Evolutionary conservation across 108 stramenopile species (phyloP), one percentile per base, ranked within the genome.

Genomic region (Cyclotella cryptica): DNA sequence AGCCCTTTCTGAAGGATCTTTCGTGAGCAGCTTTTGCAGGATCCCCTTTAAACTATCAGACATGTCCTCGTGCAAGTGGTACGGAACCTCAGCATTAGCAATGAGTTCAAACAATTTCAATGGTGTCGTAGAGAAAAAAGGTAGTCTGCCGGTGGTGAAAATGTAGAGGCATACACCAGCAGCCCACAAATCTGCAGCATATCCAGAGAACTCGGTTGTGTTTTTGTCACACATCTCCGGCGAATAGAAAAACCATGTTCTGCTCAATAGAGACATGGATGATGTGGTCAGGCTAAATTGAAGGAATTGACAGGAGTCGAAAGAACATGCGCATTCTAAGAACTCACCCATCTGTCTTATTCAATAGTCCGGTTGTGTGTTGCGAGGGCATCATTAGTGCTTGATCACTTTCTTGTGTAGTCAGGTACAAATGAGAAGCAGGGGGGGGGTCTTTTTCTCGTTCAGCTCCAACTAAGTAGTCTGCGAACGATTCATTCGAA

Each of bases 141-240:
- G 96, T 18, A 97, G 57, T 46, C 57, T 69, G 11, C 93, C 94
- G 1, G 95, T 91, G 0, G 90, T 88, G 73, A 97, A 97, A 65
- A 97, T 94, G 59, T 87, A 93, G 17, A 96, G 78, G 61, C 94
- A 96, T 28, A 97, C 78, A 27, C 96, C 96, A 10, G 93, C 94
- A 5, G 96, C 94, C 96, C 96, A 97, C 40, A 95, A 72, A 49
- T 97, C 96, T n/a, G 92, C 90, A 12, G 92, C 87, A 75, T 92
- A 96, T 0, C 89, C 93, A 29, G 95, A 96, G 80, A 94, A 96
- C 0, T 73, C 77, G 14, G 69, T 47, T 14, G 74, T 79, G 27
- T 83, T 60, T 15, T 51, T 17, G 44, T 51, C 57, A 62, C 90
- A 89, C 94, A 97, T 97, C 80, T 96, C 94, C 1, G 96, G 96